Conservation (phyloP, 176 grass and related monocot genomes). For the Oryza australiensis region DNA sequence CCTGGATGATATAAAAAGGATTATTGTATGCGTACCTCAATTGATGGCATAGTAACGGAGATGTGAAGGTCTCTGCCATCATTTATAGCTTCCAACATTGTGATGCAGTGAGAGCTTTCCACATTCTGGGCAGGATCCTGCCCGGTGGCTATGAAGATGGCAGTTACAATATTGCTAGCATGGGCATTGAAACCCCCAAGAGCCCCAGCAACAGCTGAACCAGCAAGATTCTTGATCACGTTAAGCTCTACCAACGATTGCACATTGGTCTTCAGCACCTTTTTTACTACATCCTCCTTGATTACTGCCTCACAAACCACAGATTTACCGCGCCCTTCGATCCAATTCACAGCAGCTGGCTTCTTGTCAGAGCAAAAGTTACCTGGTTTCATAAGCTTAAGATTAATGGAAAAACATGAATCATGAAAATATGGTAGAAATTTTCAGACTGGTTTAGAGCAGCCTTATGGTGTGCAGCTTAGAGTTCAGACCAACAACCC, state of each 20-base stretch:
- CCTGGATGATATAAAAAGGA: constrained; percentile 15
- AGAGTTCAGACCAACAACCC: neutral
- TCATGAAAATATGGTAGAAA: neutral
- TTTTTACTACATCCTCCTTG: constrained; percentile 86
- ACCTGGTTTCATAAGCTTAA: constrained; percentile 45
- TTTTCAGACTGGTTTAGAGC: neutral
- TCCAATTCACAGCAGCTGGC: constrained; percentile 92
- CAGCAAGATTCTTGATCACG: constrained; percentile 92
- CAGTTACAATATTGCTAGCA: constrained; percentile 86
- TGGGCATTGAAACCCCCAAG: constrained; percentile 97
- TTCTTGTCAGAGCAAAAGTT: constrained; percentile 98
- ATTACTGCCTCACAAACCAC: constrained; percentile 93
- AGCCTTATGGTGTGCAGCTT: neutral
- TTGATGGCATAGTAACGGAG: constrained; percentile 97
- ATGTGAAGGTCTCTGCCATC: constrained; percentile 89
- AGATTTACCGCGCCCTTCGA: constrained; percentile 91
- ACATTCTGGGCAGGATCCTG: constrained; percentile 96
- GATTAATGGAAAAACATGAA: neutral
- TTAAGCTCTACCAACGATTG: constrained; percentile 84
- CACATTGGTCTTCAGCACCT: constrained; percentile 93
- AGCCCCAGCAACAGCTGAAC: constrained; percentile 86
- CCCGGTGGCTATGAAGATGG: constrained; percentile 95
- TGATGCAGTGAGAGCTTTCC: constrained; percentile 97
- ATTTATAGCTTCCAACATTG: constrained; percentile 89
- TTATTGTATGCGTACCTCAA: constrained; percentile 67